Evolutionary conservation across 129 eudicot species (phyloP), one percentile per base, ranked within the genome.

Genomic region (Apium graveolens): DNA sequence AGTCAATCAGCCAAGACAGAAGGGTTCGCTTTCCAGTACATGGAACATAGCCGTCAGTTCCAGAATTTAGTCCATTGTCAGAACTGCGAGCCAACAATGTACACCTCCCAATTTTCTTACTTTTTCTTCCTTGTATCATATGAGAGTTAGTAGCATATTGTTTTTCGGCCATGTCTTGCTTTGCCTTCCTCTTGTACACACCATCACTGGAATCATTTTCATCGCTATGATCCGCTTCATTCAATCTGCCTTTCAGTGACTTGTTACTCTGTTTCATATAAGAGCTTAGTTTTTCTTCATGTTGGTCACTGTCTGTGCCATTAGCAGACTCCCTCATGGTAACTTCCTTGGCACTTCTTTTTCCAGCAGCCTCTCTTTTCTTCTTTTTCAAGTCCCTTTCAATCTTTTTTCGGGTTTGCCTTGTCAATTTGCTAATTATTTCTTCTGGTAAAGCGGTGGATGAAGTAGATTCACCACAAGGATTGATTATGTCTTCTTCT

Each of bases 391-490:
- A 76, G 81, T 90, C 96, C 79, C 91, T 83, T 80, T 91, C 97
- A 5, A 89, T 92, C 81, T 96, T 96, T 89, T 89, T 96, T 24
- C 86, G 83, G 37, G 99, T 96, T 84, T 92, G 99, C 83, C 99
- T 83, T 7, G 99, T 96, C 46, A 96, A 82, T 80, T 96, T 96
- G 80, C 86, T 92, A 7, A 96, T 86, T 66, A 88, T 77, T 82
- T 92, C 96, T 57, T 89, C 91, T 1, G 99, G 86, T 81, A 96
- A 75, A 45, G 91, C 94, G 73, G 94, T 86, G 87, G 89, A 87
- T 41, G 85, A 75, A 78, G 90, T 66, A 57, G 83, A 42, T 8
- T 81, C 90, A 13, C 84, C 90, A 71, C 79, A 80, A 66, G 78
- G 84, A 80, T 87, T 88, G 26, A 78, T 62, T 48, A 80, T 79